A percentile compares a stretch with the other conserved stretches of the same genome.
Evolutionary conservation across 1,139 yeast species (phyloP).

Genomic region (Sugiyamaella grinbergsii): DNA sequence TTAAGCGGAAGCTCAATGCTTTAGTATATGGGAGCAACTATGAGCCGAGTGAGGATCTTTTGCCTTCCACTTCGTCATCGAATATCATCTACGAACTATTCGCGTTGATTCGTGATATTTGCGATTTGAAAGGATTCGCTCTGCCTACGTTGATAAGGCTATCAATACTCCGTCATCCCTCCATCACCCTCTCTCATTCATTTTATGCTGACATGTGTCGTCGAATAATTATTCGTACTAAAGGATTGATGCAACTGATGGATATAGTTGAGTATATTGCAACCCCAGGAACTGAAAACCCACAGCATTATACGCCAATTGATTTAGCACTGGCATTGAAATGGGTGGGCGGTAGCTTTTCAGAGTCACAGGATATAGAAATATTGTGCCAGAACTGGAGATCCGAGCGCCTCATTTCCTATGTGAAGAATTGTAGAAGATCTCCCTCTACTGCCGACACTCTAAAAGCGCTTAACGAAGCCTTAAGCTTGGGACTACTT

Average conservation of each 20-base stretch:
- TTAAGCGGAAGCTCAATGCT: slow-evolving; percentile 3
- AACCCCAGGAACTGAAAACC: not conserved
- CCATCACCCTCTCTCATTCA: slow-evolving; percentile 1
- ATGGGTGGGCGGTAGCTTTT: not conserved
- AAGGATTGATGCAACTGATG: slow-evolving; percentile 10
- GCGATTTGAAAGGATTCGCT: slow-evolving; percentile 9
- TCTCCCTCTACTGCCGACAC: slow-evolving; percentile 1
- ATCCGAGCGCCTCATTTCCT: not conserved
- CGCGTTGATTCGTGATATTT: slow-evolving; percentile 3
- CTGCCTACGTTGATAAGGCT: slow-evolving; percentile 7
- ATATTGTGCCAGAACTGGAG: not conserved
- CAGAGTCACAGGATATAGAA: not conserved
- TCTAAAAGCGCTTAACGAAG: not conserved
- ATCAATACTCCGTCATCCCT: not conserved
- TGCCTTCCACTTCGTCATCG: not conserved
- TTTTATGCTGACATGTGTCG: slow-evolving; percentile 10
- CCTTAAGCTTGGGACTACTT: not conserved
- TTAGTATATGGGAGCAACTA: slow-evolving; percentile 10
- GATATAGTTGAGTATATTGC: slow-evolving; percentile 11
- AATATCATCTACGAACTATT: not conserved
- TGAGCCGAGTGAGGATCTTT: not conserved
- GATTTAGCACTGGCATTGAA: slow-evolving; percentile 10
- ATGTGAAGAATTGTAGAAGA: not conserved
- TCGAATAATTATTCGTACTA: slow-evolving; percentile 3
- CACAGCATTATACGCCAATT: slow-evolving; percentile 6